Percentiles rank a stretch among this genome's conserved stretches.
These are phyloP conservation scores for Cucurbita argyrosperma DNA, from an alignment of 306 rosid species.

Conservation along the genomic window DNA sequence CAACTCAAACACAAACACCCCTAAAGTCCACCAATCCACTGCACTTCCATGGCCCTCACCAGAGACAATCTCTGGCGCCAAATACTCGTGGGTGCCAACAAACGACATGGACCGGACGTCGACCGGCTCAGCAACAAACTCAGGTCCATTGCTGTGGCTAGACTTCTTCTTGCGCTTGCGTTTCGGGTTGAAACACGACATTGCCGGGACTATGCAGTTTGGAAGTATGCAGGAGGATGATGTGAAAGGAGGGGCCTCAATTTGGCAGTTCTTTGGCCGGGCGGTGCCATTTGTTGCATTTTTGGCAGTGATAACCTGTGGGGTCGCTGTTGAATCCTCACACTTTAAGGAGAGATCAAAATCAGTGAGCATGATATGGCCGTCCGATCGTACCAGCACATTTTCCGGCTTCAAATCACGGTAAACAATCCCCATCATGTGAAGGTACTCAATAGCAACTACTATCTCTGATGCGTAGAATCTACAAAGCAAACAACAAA, in stretches of 20 bases:
- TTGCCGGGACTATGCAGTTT: conserved; percentile 45
- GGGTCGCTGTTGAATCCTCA: conserved; percentile 28
- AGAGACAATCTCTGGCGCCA: conserved; percentile 46
- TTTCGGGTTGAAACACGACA: conserved; percentile 45
- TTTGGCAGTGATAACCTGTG: conserved; percentile 26
- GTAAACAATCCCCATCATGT: conserved; percentile 83
- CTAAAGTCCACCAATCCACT: conserved; percentile 78
- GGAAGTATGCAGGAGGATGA: conserved; percentile 59
- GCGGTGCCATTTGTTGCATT: conserved; percentile 18
- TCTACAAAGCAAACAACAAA: conserved; percentile 19
- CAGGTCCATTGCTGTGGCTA: conserved; percentile 11
- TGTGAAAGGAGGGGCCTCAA: conserved; percentile 25
- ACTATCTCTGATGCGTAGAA: conserved; percentile 72
- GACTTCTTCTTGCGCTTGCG: conserved; percentile 30
- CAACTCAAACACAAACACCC: conserved; percentile 44
- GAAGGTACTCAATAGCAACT: conserved; percentile 73
- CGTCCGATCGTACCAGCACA: conserved; percentile 62
- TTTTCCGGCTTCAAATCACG: conserved; percentile 81
- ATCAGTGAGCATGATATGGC: conserved; percentile 75
- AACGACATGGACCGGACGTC: conserved; percentile 63
- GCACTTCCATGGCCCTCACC: conserved; percentile 72
- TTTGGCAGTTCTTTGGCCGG: background rate
- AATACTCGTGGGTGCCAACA: conserved; percentile 40
- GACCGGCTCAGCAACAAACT: conserved; percentile 48
- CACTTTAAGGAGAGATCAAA: conserved; percentile 54